Conservation (phyloP, 805 yeast species). For the Zygosaccharomyces bisporus region DNA sequence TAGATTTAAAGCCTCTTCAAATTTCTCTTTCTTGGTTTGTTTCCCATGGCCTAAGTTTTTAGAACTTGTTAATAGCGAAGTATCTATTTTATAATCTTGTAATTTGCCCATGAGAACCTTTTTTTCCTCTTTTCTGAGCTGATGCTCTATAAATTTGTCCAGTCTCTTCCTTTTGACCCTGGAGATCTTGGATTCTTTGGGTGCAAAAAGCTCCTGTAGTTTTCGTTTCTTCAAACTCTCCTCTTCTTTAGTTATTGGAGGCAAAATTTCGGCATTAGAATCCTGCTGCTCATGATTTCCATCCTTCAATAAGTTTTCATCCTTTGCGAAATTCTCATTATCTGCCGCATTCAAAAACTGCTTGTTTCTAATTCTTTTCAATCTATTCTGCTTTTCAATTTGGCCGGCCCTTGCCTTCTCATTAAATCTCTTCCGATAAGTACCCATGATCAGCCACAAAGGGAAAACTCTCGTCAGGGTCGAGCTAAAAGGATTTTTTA, state of each 20-base stretch:
- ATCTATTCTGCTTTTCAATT: conserved; percentile 70
- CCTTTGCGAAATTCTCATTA: conserved; percentile 37
- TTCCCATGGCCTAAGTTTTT: conserved; percentile 74
- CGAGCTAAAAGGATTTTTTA: neutral
- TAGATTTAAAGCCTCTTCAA: conserved; percentile 68
- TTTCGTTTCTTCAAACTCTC: conserved; percentile 60
- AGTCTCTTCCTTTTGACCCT: conserved; percentile 71
- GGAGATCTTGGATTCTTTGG: conserved; percentile 66
- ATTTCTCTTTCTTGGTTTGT: conserved; percentile 62
- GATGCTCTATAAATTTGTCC: conserved; percentile 91
- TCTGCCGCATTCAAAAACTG: conserved; percentile 54
- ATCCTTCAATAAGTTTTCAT: conserved; percentile 7
- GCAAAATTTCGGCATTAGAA: conserved; percentile 56
- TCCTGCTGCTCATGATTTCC: conserved; percentile 35
- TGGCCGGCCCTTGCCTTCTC: conserved; percentile 84
- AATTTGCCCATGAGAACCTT: conserved; percentile 71
- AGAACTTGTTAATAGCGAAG: conserved; percentile 64
- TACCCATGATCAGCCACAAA: conserved; percentile 53
- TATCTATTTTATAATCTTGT: conserved; percentile 59
- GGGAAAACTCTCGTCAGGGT: neutral
- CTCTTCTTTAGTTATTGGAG: conserved; percentile 64
- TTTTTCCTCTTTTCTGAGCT: conserved; percentile 82
- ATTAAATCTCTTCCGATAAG: conserved; percentile 73
- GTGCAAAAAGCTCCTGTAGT: conserved; percentile 54
- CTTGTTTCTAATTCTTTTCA: conserved; percentile 64